Evolutionary conservation across 345 rosid genomes (phyloP), one percentile per base, ranked within the genome.

Genomic region (Moringa oleifera): DNA sequence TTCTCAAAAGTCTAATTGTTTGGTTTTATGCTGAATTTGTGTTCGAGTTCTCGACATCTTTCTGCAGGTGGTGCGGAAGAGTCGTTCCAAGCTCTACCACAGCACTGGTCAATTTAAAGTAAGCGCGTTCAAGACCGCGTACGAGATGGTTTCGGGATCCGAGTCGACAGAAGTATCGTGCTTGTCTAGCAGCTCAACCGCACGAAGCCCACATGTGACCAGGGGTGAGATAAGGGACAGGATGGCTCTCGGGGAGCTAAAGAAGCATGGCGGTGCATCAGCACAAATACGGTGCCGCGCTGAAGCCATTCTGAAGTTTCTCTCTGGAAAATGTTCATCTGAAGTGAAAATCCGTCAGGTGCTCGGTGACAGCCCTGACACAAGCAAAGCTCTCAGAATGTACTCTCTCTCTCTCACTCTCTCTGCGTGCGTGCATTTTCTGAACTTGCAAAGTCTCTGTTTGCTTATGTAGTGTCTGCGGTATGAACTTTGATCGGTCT

Each of bases 351-450:
- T 93, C 46, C 96, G 98, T 41, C 81, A 73, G 55, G 65, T 68
- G 62, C 88, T 93, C 0, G 98, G 98, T 7, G 91, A 93, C 68
- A 90, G 94, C 52, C 96, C 98, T 5, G 96, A 90, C 69, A 93
- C 97, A n/a, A 93, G 98, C 81, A 93, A 89, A 75, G 98, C 98
- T 63, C 96, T 90, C 60, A 81, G 95, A 78, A 84, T 85, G 98
- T 89, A 74, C 59, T 59, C 49, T 46, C 51, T 49, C 46, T 51
- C 45, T 55, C 58, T 18, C 51, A 55, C 55, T 59, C 55, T 53
- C 41, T 18, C 20, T 25, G 25, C 9, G 16, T 28, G n/a, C n/a
- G n/a, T n/a, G n/a, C n/a, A n/a, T n/a, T n/a, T n/a, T 33, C 37
- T 33, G 11, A 33, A 33, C 47, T 41, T 4, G 6, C 12, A 1